Base-by-base conservation (phyloP, 192 early-diverging fungal species). In the Gorgonomyces haynaldii region DNA sequence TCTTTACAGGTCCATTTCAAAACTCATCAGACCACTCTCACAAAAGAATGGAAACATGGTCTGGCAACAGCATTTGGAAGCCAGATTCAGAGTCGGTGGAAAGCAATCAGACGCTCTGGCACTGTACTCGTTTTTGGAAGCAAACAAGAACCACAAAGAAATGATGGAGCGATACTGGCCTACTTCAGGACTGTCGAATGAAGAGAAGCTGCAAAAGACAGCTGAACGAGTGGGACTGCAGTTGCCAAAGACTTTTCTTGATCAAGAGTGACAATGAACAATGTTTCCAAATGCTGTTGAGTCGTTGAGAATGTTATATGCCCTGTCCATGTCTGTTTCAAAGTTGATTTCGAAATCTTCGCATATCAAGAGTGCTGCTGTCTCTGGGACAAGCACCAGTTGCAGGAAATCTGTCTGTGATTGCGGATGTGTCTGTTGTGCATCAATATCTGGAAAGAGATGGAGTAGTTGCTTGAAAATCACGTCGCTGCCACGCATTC, bases 121-220 rank as follows among this genome's bases (percentile, higher is more conserved):
- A 8, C 50, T 44, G 21, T 42, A 25, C 42, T 28, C 24, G 28
- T 27, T 48, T 52, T 15, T 4, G 29, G 53, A 5, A n/a, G 1
- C 10, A 7, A 20, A 16, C 15, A 25, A 54, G 2, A 19, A 4
- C 36, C 31, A 37, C 12, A 1, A 62, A 52, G 57, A 60, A 44
- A 42, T 65, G 40, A 51, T 65, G 38, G 53, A 59, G 39, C 43
- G 57, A 17, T 65, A 65, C 50, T 65, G 63, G 63, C 63, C 63
- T 9, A 47, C 36, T 8, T 34, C 52, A 3, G 43, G 37, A 19
- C 27, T 65, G 17, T 48, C 57, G 12, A 24, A 44, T 30, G 53
- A 49, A 19, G 53, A 65, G 38, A 54, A 53, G 19, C 46, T 65
- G 9, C 45, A 45, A 12, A 24, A 46, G 49, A 65, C 63, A 16